These are phyloP conservation scores for Rhododendron williamsianum DNA, from an alignment of 148 eudicot species.

Conservation along the genomic window DNA sequence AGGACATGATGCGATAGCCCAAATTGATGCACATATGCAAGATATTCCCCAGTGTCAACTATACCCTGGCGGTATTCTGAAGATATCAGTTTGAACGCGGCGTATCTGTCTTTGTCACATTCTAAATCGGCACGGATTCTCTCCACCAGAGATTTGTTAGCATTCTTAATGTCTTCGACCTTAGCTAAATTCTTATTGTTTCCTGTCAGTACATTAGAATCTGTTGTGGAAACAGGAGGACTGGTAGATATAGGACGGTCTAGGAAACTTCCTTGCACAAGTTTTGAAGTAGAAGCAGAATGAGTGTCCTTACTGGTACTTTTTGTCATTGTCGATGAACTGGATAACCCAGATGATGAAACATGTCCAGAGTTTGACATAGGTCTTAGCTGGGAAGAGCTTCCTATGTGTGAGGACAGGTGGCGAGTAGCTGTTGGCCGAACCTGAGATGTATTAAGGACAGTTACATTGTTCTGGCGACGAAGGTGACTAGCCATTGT, in stretches of 20 bases:
- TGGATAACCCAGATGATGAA: slow-evolving; percentile 28
- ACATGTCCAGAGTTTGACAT: slow-evolving; percentile 14
- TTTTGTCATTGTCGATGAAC: slow-evolving; percentile 31
- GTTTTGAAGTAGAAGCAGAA: slow-evolving; percentile 55
- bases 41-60: slow-evolving; percentile 54
- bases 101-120: slow-evolving; percentile 53
- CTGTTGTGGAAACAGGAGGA: slow-evolving; percentile 59
- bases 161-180: slow-evolving; percentile 49
- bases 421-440: slow-evolving; percentile 31
- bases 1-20: slow-evolving; percentile 70
- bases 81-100: slow-evolving; percentile 58
- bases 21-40: slow-evolving; percentile 59
- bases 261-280: slow-evolving; percentile 26
- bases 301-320: slow-evolving; percentile 33
- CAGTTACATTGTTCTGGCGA: slow-evolving; percentile 30
- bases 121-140: slow-evolving; percentile 59
- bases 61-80: slow-evolving; percentile 64
- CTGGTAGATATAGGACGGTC: slow-evolving; percentile 39
- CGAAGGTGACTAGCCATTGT: slow-evolving; percentile 70
- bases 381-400: slow-evolving; percentile 21
- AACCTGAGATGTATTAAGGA: slow-evolving; percentile 36
- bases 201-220: slow-evolving; percentile 23
- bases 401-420: background rate
- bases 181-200: slow-evolving; percentile 20
- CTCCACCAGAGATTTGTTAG: slow-evolving; percentile 81